Conservation (phyloP, 164 flowering plant genomes). For the Stephania cephalantha region DNA sequence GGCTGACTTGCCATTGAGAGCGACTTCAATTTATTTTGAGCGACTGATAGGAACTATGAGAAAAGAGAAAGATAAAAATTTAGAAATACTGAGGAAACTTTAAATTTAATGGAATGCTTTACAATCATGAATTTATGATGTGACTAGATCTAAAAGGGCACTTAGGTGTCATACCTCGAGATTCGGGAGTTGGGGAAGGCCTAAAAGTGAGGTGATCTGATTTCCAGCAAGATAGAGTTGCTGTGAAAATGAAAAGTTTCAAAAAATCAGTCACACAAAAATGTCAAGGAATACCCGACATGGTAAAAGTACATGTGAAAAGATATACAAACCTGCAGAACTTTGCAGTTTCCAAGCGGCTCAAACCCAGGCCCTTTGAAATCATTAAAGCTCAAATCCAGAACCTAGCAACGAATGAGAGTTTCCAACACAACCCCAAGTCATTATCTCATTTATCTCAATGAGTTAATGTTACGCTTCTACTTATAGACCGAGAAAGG, state of each 20-base stretch:
- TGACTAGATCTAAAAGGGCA: neutral
- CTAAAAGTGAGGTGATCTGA: slow-evolving; percentile 83
- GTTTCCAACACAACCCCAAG: slow-evolving; percentile 4
- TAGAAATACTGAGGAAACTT: neutral
- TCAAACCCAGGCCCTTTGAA: slow-evolving; percentile 99
- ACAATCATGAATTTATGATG: neutral
- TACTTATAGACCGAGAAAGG: too few relatives aligned
- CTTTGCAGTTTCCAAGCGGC: slow-evolving; percentile 90
- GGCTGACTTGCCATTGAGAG: slow-evolving; percentile 98
- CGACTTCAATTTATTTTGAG: slow-evolving; percentile 91
- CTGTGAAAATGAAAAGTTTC: slow-evolving; percentile 34
- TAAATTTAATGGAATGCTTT: neutral
- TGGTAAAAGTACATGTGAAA: neutral
- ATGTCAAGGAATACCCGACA: neutral
- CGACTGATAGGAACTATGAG: slow-evolving; percentile 88
- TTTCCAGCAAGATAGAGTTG: slow-evolving; percentile 99
- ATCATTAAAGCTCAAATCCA: slow-evolving; percentile 97
- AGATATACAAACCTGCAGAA: slow-evolving; percentile 58
- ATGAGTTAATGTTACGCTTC: too few relatives aligned
- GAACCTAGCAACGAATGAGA: slow-evolving; percentile 53
- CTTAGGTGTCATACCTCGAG: slow-evolving; percentile 62
- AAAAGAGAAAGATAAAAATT: neutral
- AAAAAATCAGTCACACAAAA: slow-evolving; percentile 4
- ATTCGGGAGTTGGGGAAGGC: slow-evolving; percentile 97
- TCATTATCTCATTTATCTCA: neutral